A percentile compares a stretch with the other conserved stretches of the same genome.
These are phyloP conservation scores for Metschnikowia aberdeeniae DNA, from an alignment of 805 yeast species.

Conservation along the genomic window DNA sequence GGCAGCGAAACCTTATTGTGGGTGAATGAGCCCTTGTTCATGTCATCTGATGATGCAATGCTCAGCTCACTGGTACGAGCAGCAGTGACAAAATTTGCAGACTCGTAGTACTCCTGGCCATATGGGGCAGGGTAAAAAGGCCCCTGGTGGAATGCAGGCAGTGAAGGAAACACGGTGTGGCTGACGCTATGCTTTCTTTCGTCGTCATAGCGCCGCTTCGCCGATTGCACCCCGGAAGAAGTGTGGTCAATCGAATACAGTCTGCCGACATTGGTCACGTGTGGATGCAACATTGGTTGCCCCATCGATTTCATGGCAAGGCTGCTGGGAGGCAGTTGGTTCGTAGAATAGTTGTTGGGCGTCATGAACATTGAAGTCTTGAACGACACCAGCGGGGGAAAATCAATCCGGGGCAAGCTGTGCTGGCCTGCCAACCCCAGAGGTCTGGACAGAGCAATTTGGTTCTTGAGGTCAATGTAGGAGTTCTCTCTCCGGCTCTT, in stretches of 20 bases:
- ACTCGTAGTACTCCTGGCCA: background rate
- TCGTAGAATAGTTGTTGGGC: background rate
- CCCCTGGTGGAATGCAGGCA: slow-evolving; percentile 3
- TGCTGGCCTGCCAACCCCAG: slow-evolving; percentile 1
- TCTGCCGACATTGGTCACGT: background rate
- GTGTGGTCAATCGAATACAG: slow-evolving; percentile 7
- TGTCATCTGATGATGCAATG: background rate
- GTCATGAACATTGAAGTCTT: slow-evolving; percentile 37
- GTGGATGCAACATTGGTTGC: too few species aligned
- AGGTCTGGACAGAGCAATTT: background rate
- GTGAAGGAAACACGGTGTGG: slow-evolving; percentile 1
- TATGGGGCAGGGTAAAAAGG: background rate
- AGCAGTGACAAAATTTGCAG: background rate
- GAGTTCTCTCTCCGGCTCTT: background rate
- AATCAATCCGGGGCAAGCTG: slow-evolving; percentile 17
- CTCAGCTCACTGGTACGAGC: slow-evolving; percentile 1
- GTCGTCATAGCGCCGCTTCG: slow-evolving; percentile 4
- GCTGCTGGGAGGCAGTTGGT: background rate
- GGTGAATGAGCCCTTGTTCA: background rate
- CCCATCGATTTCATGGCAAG: too few species aligned
- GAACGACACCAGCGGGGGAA: slow-evolving; percentile 35
- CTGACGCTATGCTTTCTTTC: slow-evolving; percentile 8
- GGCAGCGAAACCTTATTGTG: background rate
- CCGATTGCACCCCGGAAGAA: background rate
- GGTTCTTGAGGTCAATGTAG: slow-evolving; percentile 3